Evolutionary conservation across 164 flowering plant species (phyloP).

Genomic region (Vitis rupestris): DNA sequence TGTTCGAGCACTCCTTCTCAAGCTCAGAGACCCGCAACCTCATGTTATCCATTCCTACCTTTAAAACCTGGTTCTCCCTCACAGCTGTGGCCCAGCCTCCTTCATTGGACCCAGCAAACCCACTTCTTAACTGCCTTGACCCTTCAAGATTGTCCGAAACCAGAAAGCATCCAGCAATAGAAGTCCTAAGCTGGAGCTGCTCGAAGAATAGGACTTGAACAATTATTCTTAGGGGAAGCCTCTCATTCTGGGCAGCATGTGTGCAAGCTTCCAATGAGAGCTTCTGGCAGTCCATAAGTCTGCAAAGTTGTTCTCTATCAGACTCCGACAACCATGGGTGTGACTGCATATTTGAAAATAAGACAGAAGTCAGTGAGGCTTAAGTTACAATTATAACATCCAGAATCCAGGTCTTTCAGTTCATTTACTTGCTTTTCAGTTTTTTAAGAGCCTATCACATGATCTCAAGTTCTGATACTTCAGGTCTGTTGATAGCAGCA

Average conservation of each 20-base stretch:
- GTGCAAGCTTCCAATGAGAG: constrained; percentile 97
- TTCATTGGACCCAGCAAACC: constrained; percentile 54
- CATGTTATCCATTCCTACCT: constrained; percentile 97
- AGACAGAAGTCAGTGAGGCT: background rate
- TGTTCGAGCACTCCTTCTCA: constrained; percentile 84
- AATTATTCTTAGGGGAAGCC: constrained; percentile 82
- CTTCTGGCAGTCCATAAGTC: constrained; percentile 94
- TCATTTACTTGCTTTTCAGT: background rate
- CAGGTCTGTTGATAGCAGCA: background rate
- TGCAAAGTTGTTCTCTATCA: constrained; percentile 86
- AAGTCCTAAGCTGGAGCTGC: constrained; percentile 87
- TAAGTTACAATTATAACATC: background rate
- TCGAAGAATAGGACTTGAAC: constrained; percentile 97
- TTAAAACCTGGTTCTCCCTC: constrained; percentile 83
- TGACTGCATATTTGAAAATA: constrained; percentile 47
- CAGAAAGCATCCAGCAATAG: constrained; percentile 89
- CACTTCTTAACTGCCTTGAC: constrained; percentile 76
- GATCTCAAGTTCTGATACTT: background rate
- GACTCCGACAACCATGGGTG: constrained; percentile 92
- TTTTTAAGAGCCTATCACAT: background rate
- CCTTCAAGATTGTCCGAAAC: constrained; percentile 92
- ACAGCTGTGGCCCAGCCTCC: constrained; percentile 81
- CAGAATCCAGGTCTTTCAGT: background rate
- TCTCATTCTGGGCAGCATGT: constrained; percentile 96
- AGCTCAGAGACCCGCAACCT: constrained; percentile 86